Evolutionary conservation across 2,329 filamentous ascomycete genomes (phyloP).

Genomic region (Fusarium armeniacum): DNA sequence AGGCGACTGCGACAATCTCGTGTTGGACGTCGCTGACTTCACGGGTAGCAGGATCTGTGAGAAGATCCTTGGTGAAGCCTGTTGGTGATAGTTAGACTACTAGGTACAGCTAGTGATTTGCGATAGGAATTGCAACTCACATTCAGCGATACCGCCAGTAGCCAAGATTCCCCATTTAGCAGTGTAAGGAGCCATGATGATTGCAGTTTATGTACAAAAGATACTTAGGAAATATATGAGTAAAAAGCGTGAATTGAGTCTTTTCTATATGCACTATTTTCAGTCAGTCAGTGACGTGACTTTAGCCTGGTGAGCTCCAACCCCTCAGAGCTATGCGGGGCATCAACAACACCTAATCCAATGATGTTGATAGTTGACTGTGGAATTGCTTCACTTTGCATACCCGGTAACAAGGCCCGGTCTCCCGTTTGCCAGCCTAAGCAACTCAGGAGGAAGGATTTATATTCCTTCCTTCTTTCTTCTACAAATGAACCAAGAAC

Average conservation of each 20-base stretch:
- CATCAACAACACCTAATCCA: slow-evolving; percentile 18
- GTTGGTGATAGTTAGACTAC: slow-evolving; percentile 11
- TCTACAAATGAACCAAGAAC: not conserved
- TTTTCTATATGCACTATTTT: not conserved
- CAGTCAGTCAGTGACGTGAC: slow-evolving; percentile 32
- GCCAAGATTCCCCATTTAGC: slow-evolving; percentile 73
- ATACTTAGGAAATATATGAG: not conserved
- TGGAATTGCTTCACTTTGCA: slow-evolving; percentile 35
- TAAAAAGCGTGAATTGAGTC: slow-evolving; percentile 1
- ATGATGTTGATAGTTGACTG: slow-evolving; percentile 7
- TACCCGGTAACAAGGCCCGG: slow-evolving; percentile 16
- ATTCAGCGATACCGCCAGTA: slow-evolving; percentile 71
- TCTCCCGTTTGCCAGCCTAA: slow-evolving; percentile 9
- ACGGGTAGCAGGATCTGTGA: slow-evolving; percentile 78
- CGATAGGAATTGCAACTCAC: slow-evolving; percentile 55
- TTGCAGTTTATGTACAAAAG: not conserved
- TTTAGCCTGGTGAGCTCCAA: slow-evolving; percentile 23
- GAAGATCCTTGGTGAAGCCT: slow-evolving; percentile 83
- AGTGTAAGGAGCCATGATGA: slow-evolving; percentile 62
- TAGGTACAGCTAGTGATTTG: not conserved
- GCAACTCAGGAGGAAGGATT: not conserved
- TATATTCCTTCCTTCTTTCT: not conserved
- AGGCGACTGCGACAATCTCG: slow-evolving; percentile 83
- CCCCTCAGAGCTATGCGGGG: slow-evolving; percentile 40
- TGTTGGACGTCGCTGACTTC: slow-evolving; percentile 80